Evolutionary conservation across 164 flowering plant genomes (phyloP), one percentile per base, ranked within the genome.

Genomic region (Brasenia schreberi): DNA sequence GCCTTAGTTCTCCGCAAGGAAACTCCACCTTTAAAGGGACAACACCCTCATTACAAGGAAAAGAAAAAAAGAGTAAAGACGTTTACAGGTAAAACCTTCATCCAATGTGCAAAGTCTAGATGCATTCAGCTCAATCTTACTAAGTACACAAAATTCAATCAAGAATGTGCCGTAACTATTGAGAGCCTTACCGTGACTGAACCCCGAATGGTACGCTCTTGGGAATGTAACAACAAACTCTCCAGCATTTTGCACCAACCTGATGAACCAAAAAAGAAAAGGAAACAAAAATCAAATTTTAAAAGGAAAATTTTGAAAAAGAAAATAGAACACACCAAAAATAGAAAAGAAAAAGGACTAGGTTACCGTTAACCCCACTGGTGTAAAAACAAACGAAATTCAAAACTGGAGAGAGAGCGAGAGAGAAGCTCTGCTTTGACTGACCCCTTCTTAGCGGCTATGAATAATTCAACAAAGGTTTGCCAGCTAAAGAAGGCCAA

Each of bases 201-300:
- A 95, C 52, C 99, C 99, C 58, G 94, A 84, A 81, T 95, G 99
- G 78, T 95, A 95, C 49, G 99, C 99, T 76, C 99, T 80, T 61
- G 99, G 99, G 68, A 95, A 95, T 52, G 99, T 95, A 76, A 95
- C 92, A 63, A 95, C 99, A 80, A 89, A 95, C 70, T 95, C 99
- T 68, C 99, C 99, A 64, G 95, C 84, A 79, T 95, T 95, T 77
- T 95, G 99, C 72, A 95, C 99, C 77, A 95, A 76, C 80, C 99
- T 94, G 87, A 66, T 67, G 56, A 14, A 49, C 39, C 67, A 62
- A 42, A 42, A 18, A 53, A 63, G 42, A 39, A 17, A n/a, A 12
- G 39, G 39, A 33, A 33, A 33, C 39, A 33, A 33, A 33, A 33
- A 33, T 33, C 39, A 33, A 33, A 1, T 43, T 62, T 61, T 49